Conservation (phyloP, 1,284 basidiomycete species). For the Stereum hirsutum region DNA sequence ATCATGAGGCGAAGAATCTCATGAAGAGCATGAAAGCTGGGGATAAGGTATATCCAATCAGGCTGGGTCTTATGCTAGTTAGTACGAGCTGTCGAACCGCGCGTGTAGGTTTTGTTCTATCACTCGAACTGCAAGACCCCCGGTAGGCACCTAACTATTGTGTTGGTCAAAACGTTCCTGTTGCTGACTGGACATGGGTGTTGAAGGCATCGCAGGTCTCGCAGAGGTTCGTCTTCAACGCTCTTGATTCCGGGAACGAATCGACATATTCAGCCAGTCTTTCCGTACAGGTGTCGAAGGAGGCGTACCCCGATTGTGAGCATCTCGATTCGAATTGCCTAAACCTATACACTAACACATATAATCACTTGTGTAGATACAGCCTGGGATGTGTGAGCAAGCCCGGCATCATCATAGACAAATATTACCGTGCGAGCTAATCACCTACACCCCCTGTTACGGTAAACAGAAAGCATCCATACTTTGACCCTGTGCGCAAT, state of each 20-base stretch:
- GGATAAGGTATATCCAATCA: conserved; percentile 63
- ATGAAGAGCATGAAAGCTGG: conserved; percentile 88
- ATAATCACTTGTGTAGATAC: conserved; percentile 46
- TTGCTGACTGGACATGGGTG: conserved; percentile 2
- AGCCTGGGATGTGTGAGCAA: conserved; percentile 81
- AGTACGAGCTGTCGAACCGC: not conserved
- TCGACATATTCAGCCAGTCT: not conserved
- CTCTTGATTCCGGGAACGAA: not conserved
- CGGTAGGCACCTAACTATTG: conserved; percentile 33
- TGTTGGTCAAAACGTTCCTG: not conserved
- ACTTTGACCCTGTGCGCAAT: conserved; percentile 68
- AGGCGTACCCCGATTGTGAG: conserved; percentile 87
- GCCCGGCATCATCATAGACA: too few relatives aligned
- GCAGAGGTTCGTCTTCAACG: conserved; percentile 47
- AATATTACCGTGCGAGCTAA: not conserved
- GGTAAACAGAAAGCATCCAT: conserved; percentile 66
- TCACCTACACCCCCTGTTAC: not conserved
- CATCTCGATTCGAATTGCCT: too few relatives aligned
- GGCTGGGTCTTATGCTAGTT: not conserved
- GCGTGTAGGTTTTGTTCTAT: conserved; percentile 52
- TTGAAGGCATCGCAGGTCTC: conserved; percentile 72
- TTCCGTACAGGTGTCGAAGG: conserved; percentile 61
- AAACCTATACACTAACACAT: conserved; percentile 8
- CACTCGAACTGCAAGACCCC: conserved; percentile 91
- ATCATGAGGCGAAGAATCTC: conserved; percentile 85